Evolutionary conservation across 306 rosid genomes (phyloP).

Genomic region (Pachyrhizus erosus): DNA sequence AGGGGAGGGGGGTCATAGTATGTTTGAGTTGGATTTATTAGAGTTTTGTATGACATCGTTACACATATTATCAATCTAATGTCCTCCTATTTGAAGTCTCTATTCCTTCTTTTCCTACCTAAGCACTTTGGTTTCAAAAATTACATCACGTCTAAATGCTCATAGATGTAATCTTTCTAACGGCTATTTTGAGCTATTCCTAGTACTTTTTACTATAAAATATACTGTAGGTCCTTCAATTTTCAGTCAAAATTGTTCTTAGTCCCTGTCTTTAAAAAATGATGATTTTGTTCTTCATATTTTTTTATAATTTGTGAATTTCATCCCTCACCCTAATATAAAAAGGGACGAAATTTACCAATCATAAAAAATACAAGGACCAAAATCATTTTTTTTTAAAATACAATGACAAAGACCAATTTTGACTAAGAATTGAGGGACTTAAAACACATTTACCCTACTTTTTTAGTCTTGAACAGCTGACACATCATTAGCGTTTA

Average conservation of each 20-base stretch:
- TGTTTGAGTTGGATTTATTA: not conserved
- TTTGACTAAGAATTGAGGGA: too few species aligned
- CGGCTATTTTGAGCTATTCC: not conserved
- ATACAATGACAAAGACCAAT: too few species aligned
- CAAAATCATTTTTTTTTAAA: too few species aligned
- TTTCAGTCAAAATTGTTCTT: too few species aligned
- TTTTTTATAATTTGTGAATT: too few species aligned
- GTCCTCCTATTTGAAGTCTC: not conserved
- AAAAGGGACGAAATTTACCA: too few species aligned
- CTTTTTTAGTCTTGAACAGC: not conserved
- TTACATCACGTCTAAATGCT: not conserved
- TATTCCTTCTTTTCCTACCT: not conserved
- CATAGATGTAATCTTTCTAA: not conserved
- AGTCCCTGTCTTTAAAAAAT: too few species aligned
- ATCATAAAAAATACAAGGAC: too few species aligned
- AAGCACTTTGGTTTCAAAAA: not conserved
- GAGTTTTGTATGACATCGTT: not conserved
- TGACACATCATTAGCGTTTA: not conserved
- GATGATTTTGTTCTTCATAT: too few species aligned
- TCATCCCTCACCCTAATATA: too few species aligned
- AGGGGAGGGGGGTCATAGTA: not conserved
- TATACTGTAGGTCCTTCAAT: too few species aligned
- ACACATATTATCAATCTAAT: not conserved
- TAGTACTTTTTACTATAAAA: not conserved
- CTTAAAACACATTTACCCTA: too few species aligned